These are phyloP conservation scores for Chloranthus sessilifolius DNA, from an alignment of 164 flowering plant species.

Conservation along the genomic window DNA sequence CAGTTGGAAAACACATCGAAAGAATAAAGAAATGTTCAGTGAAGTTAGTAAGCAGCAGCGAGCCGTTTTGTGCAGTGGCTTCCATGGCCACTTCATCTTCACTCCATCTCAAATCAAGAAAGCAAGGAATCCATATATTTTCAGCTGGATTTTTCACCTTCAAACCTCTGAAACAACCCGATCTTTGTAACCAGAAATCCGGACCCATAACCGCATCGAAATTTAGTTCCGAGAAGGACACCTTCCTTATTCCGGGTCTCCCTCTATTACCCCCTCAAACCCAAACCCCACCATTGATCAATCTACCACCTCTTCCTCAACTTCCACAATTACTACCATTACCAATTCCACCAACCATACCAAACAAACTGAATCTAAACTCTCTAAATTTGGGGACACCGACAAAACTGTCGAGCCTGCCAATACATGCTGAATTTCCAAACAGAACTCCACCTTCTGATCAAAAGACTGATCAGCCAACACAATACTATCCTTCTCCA, in stretches of 20 bases:
- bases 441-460: not conserved
- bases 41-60: slow-evolving; percentile 52
- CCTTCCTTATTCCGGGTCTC: not conserved
- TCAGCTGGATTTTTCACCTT: slow-evolving; percentile 61
- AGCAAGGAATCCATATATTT: slow-evolving; percentile 49
- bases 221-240: slow-evolving; percentile 10
- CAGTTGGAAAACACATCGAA: slow-evolving; percentile 52
- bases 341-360: slow-evolving; percentile 16
- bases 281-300: not conserved
- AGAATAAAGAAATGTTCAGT: slow-evolving; percentile 63
- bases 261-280: too few species aligned
- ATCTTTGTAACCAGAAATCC: slow-evolving; percentile 51
- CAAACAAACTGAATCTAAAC: slow-evolving; percentile 1
- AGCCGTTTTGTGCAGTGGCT: slow-evolving; percentile 65
- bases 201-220: slow-evolving; percentile 16
- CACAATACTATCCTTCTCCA: slow-evolving; percentile 13
- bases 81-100: slow-evolving; percentile 52
- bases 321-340: slow-evolving; percentile 11
- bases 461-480: slow-evolving; percentile 5
- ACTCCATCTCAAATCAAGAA: slow-evolving; percentile 53
- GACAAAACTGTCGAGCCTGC: slow-evolving; percentile 12
- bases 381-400: slow-evolving; percentile 2
- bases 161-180: slow-evolving; percentile 60
- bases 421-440: slow-evolving; percentile 6
- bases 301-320: not conserved